These are phyloP conservation scores for Diversispora eburnea DNA, from an alignment of 192 early-diverging fungal genomes.

Conservation along the genomic window DNA sequence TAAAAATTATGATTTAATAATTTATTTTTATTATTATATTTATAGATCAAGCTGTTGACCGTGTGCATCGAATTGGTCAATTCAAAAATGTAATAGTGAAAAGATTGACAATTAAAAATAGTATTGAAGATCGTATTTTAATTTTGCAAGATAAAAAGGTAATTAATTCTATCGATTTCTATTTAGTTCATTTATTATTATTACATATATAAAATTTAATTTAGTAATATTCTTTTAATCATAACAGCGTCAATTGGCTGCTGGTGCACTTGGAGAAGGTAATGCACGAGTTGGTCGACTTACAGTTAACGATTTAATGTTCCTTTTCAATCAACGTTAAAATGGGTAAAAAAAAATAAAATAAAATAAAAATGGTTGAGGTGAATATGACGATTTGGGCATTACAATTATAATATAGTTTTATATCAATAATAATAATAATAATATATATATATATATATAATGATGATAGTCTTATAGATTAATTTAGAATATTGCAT, in stretches of 20 bases:
- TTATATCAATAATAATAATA: too few relatives aligned
- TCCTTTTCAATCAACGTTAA: neutral
- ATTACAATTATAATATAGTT: too few relatives aligned
- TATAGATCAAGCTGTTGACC: constrained; percentile 56
- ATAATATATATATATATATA: too few relatives aligned
- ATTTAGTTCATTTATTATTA: neutral
- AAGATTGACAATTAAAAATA: constrained; percentile 57
- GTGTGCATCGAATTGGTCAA: constrained; percentile 75
- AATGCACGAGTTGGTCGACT: neutral
- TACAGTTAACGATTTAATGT: neutral
- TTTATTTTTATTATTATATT: neutral
- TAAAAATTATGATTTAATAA: neutral
- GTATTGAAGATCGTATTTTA: constrained; percentile 70
- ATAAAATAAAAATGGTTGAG: too few relatives aligned
- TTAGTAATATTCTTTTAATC: neutral
- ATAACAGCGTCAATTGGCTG: neutral
- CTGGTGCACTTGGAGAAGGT: neutral
- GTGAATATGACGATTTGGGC: too few relatives aligned
- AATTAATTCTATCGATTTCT: neutral
- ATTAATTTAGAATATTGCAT: too few relatives aligned
- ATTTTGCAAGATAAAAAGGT: constrained; percentile 44
- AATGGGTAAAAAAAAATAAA: neutral
- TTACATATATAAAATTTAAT: neutral
- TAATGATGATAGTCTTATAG: too few relatives aligned
- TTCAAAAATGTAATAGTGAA: constrained; percentile 56